Base-by-base conservation (phyloP, 345 rosid species). In the Mercurialis annua region DNA sequence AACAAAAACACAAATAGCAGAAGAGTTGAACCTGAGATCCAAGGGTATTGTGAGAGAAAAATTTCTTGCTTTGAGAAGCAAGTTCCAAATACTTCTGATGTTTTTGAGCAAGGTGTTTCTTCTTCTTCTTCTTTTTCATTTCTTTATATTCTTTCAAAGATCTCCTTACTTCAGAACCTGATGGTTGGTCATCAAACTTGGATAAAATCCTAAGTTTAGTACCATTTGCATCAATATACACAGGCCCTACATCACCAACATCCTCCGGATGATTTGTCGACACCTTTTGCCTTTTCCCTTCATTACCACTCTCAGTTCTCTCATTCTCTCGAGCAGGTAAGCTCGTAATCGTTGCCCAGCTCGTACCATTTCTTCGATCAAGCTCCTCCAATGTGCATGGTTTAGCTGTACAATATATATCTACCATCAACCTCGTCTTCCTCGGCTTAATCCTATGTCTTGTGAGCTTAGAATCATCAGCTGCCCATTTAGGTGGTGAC, bases 121-220 rank as follows among this genome's bases (percentile, higher is more conserved):
- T 89, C 85, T 75, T 86, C 77, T 80, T 85, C 71, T 59, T 79
- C 23, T 75, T 64, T 78, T 80, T 81, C 73, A 75, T 69, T 65
- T 62, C 71, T 59, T 83, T 87, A 67, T 60, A 59, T 74, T 78
- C 81, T 76, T 77, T 81, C 47, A 71, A 68, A 64, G 80, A 54
- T 75, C 77, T 85, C 65, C 65, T 81, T 11, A 47, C 67, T 64
- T 58, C 84, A 75, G 77, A 55, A 48, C 62, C 75, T 44, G 54
- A 38, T 53, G 83, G 72, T 30, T 67, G 64, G 8, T 83, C 87
- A 69, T 47, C 66, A 59, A 70, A 71, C 82, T 87, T 86, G 11
- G 97, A 94, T 84, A 94, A 76, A 76, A 89, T 91, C 74, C 95
- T 74, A 62, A 94, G 70, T 68, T 94, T 94, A 62, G 88, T 92